Evolutionary conservation across 225 moss, liverwort and hornwort genomes (phyloP).

Genomic region (Physcomitrellopsis africana): DNA sequence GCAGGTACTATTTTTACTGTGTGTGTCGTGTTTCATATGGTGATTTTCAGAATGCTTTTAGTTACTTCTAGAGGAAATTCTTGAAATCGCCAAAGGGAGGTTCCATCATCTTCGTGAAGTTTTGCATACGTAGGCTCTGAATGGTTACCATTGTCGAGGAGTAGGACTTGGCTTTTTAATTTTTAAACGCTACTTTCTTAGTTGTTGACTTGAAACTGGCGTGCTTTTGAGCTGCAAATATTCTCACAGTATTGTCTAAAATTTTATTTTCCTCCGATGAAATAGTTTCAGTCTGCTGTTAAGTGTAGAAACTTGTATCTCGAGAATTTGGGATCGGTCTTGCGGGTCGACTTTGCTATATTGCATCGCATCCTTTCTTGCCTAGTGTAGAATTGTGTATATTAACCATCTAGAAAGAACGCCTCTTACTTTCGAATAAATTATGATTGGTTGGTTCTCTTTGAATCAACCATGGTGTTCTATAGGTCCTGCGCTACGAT

Average conservation of each 20-base stretch:
- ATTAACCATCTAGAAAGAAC: conserved; percentile 1
- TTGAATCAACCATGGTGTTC: conserved; percentile 21
- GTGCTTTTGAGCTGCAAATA: too few relatives aligned
- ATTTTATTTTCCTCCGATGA: too few relatives aligned
- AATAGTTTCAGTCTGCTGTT: too few relatives aligned
- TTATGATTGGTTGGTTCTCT: background rate
- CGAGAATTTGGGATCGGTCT: too few relatives aligned
- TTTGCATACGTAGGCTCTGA: background rate
- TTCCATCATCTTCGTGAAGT: background rate
- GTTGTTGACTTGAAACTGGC: too few relatives aligned
- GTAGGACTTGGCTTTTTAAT: conserved; percentile 3
- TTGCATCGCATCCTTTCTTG: too few relatives aligned
- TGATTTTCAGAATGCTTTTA: conserved; percentile 14
- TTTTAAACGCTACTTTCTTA: background rate
- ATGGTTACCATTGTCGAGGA: background rate
- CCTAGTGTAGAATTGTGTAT: too few relatives aligned
- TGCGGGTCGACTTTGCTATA: too few relatives aligned
- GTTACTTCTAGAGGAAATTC: background rate
- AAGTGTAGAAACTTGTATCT: too few relatives aligned
- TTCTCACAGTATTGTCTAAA: too few relatives aligned
- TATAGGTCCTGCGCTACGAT: conserved; percentile 45
- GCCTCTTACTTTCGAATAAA: background rate
- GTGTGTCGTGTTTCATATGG: conserved; percentile 8
- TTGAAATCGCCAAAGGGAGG: conserved; percentile 1
- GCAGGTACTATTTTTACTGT: conserved; percentile 33